Percentiles rank a stretch among this genome's conserved stretches.
Evolutionary conservation across 2,329 filamentous ascomycete species (phyloP).

Genomic region (Cryphonectria nitschkei): DNA sequence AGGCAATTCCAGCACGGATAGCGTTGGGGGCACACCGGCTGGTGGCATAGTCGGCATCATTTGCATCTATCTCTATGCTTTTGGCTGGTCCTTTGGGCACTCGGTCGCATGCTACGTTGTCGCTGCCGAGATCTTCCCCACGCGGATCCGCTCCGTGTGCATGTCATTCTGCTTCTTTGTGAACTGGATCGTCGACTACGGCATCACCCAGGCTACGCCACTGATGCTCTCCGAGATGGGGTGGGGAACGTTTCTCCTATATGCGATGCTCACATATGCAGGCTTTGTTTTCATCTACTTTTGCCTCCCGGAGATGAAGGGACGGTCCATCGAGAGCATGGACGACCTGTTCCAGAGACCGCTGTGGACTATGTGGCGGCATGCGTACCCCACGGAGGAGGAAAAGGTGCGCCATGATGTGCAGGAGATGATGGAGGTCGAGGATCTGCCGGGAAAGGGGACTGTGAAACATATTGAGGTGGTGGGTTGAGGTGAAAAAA

Average conservation of each 20-base stretch:
- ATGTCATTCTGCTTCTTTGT: conserved; percentile 37
- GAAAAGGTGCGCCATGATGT: conserved; percentile 30
- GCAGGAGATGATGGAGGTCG: conserved; percentile 17
- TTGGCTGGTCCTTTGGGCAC: conserved; percentile 37
- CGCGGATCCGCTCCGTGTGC: conserved; percentile 37
- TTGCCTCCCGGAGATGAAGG: conserved; percentile 55
- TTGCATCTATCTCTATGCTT: conserved; percentile 39
- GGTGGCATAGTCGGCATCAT: conserved; percentile 47
- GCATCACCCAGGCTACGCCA: conserved; percentile 39
- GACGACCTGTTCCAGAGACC: conserved; percentile 49
- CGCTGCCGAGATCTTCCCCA: conserved; percentile 40
- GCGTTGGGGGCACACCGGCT: conserved; percentile 39
- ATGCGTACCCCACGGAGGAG: conserved; percentile 41
- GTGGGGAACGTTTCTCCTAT: conserved; percentile 43
- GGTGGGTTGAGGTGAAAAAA: background rate
- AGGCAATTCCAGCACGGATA: conserved; percentile 31
- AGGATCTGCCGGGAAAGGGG: background rate
- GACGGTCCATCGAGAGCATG: conserved; percentile 53
- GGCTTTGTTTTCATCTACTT: conserved; percentile 43
- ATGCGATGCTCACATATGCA: conserved; percentile 41
- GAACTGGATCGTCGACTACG: conserved; percentile 42
- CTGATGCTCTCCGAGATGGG: conserved; percentile 42
- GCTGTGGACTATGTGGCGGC: conserved; percentile 46
- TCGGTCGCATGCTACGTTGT: conserved; percentile 37
- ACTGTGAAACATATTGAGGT: background rate